Conservation (phyloP, 768 basidiomycete species). For the Tulasnella sp. region DNA sequence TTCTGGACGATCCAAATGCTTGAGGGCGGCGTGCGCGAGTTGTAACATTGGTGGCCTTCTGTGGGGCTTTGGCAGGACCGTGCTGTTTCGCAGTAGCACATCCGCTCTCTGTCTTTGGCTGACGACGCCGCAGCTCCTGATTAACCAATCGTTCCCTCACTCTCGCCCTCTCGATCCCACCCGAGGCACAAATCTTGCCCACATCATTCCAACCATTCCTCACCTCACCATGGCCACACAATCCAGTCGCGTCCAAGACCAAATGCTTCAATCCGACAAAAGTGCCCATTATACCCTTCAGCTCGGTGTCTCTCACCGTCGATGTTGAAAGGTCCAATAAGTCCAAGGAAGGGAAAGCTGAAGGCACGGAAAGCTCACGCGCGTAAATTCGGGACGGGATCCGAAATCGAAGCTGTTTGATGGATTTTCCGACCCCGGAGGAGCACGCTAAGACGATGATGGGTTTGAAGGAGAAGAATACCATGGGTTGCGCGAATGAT, state of each 20-base stretch:
- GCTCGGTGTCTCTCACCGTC: conserved; percentile 37
- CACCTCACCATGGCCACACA: conserved; percentile 41
- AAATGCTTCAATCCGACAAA: conserved; percentile 50
- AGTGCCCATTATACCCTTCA: conserved; percentile 43
- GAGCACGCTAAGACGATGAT: conserved; percentile 37
- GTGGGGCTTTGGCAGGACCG: too few relatives aligned
- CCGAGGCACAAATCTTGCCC: conserved; percentile 50
- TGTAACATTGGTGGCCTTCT: neutral
- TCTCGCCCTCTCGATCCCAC: conserved; percentile 49
- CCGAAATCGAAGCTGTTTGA: conserved; percentile 54
- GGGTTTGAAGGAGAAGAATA: conserved; percentile 63
- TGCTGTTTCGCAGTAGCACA: too few relatives aligned
- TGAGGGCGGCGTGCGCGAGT: conserved; percentile 23
- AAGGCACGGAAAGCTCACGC: conserved; percentile 30
- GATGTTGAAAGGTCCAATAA: conserved; percentile 67
- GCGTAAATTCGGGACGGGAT: conserved; percentile 58
- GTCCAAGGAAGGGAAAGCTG: conserved; percentile 39
- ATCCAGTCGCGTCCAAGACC: conserved; percentile 55
- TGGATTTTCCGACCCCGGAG: conserved; percentile 34
- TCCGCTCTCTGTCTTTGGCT: too few relatives aligned
- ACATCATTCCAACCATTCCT: conserved; percentile 45
- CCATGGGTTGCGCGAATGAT: conserved; percentile 74
- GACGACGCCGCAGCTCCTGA: conserved; percentile 35
- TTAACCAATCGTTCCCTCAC: conserved; percentile 57
- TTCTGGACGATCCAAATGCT: conserved; percentile 42